Evolutionary conservation across 2,329 filamentous ascomycete genomes (phyloP).

Genomic region (Botrytis sinoallii): DNA sequence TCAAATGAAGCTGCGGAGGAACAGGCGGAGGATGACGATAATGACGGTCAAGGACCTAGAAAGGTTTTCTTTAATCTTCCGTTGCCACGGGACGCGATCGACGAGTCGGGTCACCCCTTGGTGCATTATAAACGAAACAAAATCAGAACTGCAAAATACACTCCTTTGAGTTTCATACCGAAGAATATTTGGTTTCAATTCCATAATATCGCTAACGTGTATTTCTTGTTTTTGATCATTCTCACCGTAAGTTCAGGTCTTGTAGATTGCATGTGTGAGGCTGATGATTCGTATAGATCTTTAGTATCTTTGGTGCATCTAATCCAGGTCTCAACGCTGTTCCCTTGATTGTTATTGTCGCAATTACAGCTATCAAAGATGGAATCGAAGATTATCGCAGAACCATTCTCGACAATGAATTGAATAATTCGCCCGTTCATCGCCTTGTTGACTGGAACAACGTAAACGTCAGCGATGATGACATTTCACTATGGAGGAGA

Average conservation of each 20-base stretch:
- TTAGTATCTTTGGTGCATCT: conserved; percentile 88
- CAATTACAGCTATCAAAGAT: conserved; percentile 88
- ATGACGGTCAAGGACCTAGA: conserved; percentile 44
- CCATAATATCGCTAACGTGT: conserved; percentile 97
- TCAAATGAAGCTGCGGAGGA: conserved; percentile 23
- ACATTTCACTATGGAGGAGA: conserved; percentile 78
- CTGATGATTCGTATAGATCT: conserved; percentile 62
- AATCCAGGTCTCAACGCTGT: conserved; percentile 89
- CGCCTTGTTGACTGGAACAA: conserved; percentile 86
- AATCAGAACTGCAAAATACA: conserved; percentile 97
- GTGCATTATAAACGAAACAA: conserved; percentile 83
- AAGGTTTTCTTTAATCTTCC: conserved; percentile 83
- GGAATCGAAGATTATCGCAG: conserved; percentile 92
- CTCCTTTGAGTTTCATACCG: conserved; percentile 87
- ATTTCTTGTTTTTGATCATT: conserved; percentile 96
- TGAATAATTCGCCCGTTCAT: conserved; percentile 96
- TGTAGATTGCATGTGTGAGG: conserved; percentile 13
- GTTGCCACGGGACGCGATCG: conserved; percentile 69
- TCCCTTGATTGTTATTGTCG: conserved; percentile 87
- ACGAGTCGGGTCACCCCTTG: conserved; percentile 74
- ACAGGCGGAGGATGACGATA: conserved; percentile 41
- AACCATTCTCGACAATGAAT: conserved; percentile 84
- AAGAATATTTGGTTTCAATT: conserved; percentile 99
- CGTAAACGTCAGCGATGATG: conserved; percentile 86
- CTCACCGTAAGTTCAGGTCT: conserved; percentile 67